These are phyloP conservation scores for Teunomyces atbi DNA, from an alignment of 805 yeast genomes.

Conservation along the genomic window DNA sequence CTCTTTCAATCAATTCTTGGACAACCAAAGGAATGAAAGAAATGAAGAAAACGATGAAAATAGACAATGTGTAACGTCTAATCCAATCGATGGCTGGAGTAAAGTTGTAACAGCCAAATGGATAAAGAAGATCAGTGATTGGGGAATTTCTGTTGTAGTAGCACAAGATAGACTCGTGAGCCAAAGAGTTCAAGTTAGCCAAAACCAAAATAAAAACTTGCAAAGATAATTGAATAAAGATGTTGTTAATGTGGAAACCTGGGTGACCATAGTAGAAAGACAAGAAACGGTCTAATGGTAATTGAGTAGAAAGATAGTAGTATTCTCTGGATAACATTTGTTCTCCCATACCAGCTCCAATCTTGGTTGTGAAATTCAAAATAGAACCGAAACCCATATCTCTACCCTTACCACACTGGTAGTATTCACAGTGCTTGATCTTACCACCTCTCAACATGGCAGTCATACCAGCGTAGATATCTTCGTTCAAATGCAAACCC, in stretches of 20 bases:
- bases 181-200: conserved; percentile 69
- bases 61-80: conserved; percentile 75
- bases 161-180: conserved; percentile 71
- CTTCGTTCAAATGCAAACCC: conserved; percentile 83
- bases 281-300: conserved; percentile 77
- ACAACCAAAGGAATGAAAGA: conserved; percentile 76
- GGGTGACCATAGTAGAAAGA: conserved; percentile 85
- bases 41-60: conserved; percentile 78
- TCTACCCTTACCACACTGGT: conserved; percentile 90
- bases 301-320: conserved; percentile 75
- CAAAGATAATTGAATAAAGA: conserved; percentile 73
- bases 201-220: conserved; percentile 69
- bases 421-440: conserved; percentile 83
- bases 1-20: conserved; percentile 81
- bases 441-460: conserved; percentile 83
- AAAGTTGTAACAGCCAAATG: conserved; percentile 72
- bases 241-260: conserved; percentile 81
- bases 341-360: conserved; percentile 94
- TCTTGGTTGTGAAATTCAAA: conserved; percentile 80
- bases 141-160: conserved; percentile 64
- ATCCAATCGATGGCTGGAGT: conserved; percentile 78
- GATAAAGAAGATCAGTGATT: conserved; percentile 61
- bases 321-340: conserved; percentile 84
- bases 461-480: conserved; percentile 86
- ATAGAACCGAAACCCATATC: conserved; percentile 86